Conservation (phyloP, 768 basidiomycete genomes). For the Termitomyces sp. region DNA sequence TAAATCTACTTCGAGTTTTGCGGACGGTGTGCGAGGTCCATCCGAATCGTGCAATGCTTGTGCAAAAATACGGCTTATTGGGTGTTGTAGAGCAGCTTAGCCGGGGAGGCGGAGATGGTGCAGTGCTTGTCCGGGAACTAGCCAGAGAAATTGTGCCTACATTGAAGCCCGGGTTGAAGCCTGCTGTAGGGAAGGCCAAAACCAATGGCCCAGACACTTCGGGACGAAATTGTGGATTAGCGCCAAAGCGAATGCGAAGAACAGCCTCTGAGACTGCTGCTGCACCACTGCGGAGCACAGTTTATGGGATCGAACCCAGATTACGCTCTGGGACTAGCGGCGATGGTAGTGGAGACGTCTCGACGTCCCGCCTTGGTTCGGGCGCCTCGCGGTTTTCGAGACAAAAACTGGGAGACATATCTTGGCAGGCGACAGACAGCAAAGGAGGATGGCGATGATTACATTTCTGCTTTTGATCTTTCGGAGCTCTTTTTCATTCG, state of each 20-base stretch:
- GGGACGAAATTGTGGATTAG: constrained; percentile 24
- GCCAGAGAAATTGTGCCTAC: constrained; percentile 82
- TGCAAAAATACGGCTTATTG: constrained; percentile 76
- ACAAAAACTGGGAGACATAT: constrained; percentile 57
- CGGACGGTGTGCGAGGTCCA: constrained; percentile 86
- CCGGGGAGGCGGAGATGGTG: constrained; percentile 69
- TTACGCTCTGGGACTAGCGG: constrained; percentile 5
- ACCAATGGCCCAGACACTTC: constrained; percentile 16
- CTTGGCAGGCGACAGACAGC: constrained; percentile 39
- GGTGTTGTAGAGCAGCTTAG: constrained; percentile 79
- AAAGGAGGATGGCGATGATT: constrained; percentile 7
- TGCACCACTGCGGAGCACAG: constrained; percentile 15
- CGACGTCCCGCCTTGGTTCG: constrained; percentile 23
- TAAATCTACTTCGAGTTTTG: constrained; percentile 84
- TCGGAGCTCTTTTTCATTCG: constrained; percentile 9
- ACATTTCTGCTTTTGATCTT: constrained; percentile 2
- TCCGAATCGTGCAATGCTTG: constrained; percentile 76
- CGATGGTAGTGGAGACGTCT: neutral
- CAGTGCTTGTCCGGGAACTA: constrained; percentile 86
- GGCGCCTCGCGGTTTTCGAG: constrained; percentile 36
- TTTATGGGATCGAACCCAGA: constrained; percentile 13
- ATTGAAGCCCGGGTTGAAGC: constrained; percentile 66
- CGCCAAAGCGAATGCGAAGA: constrained; percentile 61
- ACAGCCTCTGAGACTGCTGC: constrained; percentile 66
- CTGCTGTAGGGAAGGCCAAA: constrained; percentile 28